Conservation (phyloP, 2,329 filamentous ascomycete genomes). For the Cercospora nicotianae region DNA sequence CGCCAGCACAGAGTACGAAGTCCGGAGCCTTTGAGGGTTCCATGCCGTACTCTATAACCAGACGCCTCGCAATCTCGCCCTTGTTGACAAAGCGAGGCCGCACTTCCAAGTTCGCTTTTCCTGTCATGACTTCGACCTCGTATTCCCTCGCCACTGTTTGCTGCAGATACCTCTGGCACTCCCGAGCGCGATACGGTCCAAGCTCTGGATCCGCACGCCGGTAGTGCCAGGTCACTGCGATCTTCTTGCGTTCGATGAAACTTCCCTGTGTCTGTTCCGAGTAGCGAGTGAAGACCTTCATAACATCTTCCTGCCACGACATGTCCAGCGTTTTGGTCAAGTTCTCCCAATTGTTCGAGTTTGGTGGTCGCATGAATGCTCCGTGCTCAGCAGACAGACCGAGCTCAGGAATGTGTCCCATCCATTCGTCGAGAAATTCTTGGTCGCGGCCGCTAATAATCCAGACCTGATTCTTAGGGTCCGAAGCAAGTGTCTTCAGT, state of each 20-base stretch:
- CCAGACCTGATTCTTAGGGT: constrained; percentile 88
- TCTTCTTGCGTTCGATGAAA: constrained; percentile 91
- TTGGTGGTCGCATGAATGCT: constrained; percentile 85
- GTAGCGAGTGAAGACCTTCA: constrained; percentile 82
- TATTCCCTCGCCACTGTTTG: constrained; percentile 72
- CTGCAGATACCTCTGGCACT: constrained; percentile 81
- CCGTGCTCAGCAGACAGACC: constrained; percentile 98
- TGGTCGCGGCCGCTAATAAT: constrained; percentile 96
- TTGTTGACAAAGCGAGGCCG: constrained; percentile 98
- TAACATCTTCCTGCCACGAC: constrained; percentile 85
- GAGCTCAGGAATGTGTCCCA: constrained; percentile 84
- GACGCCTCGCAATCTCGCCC: constrained; percentile 84
- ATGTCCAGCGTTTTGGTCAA: constrained; percentile 84
- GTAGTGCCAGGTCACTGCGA: constrained; percentile 96
- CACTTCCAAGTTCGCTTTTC: constrained; percentile 95
- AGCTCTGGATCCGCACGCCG: constrained; percentile 85
- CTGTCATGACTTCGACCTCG: constrained; percentile 94
- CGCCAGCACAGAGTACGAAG: constrained; percentile 87
- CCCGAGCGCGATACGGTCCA: constrained; percentile 72
- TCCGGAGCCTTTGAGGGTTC: constrained; percentile 63
- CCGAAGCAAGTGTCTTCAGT: constrained; percentile 74
- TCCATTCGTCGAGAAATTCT: constrained; percentile 82
- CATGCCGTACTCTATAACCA: constrained; percentile 71
- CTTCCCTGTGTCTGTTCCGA: constrained; percentile 87
- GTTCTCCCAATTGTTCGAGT: constrained; percentile 79